Conservation (phyloP, 495 filamentous ascomycete species). For the Endocarpon pusillum region DNA sequence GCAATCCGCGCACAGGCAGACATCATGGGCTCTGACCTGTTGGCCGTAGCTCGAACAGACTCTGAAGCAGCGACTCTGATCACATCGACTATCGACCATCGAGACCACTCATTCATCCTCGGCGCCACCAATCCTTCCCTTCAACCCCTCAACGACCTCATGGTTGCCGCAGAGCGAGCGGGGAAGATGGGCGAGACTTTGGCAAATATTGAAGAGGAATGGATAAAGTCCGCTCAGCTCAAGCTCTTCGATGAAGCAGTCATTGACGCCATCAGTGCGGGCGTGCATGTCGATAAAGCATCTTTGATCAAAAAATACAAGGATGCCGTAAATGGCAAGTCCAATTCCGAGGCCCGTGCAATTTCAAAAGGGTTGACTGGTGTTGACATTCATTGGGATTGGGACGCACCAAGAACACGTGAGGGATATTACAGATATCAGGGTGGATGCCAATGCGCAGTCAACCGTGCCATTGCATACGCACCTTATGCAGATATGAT, state of each 20-base stretch:
- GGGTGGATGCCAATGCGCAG: conserved; percentile 79
- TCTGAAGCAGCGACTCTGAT: conserved; percentile 96
- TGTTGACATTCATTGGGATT: conserved; percentile 75
- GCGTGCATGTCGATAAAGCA: conserved; percentile 47
- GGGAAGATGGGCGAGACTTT: conserved; percentile 71
- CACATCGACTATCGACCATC: conserved; percentile 85
- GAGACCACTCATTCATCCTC: conserved; percentile 87
- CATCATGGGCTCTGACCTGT: conserved; percentile 86
- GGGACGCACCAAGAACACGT: conserved; percentile 76
- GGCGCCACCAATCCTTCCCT: conserved; percentile 75
- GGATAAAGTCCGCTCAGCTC: conserved; percentile 65
- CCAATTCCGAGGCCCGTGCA: conserved; percentile 63
- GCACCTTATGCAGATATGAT: conserved; percentile 89
- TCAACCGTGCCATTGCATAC: conserved; percentile 83
- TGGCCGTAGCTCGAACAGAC: conserved; percentile 87
- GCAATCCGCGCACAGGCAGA: conserved; percentile 95
- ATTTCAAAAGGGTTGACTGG: conserved; percentile 74
- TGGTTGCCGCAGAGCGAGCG: conserved; percentile 65
- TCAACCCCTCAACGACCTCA: conserved; percentile 75
- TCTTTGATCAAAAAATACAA: conserved; percentile 48
- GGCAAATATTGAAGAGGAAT: conserved; percentile 83
- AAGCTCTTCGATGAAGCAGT: conserved; percentile 89
- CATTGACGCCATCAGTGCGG: conserved; percentile 56
- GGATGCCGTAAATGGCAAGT: conserved; percentile 56
- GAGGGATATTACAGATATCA: conserved; percentile 89